Conservation (phyloP, 2,329 filamentous ascomycete genomes). For the Aspergillus sp. region DNA sequence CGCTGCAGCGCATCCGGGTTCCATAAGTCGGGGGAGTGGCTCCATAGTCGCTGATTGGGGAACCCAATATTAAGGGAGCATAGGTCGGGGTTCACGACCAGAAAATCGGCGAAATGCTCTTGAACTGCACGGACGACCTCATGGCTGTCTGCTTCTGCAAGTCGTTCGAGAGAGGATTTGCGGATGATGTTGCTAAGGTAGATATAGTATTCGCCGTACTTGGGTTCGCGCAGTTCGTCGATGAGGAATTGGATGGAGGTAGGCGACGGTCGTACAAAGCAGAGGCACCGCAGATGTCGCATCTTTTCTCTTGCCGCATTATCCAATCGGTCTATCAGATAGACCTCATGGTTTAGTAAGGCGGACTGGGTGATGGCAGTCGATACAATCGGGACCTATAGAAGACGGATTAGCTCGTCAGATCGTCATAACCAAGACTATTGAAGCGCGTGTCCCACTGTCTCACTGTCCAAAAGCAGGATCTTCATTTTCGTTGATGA, state of each 20-base stretch:
- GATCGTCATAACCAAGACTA: background rate
- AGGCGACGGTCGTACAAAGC: conserved; percentile 86
- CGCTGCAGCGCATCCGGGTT: conserved; percentile 84
- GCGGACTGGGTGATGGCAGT: conserved; percentile 94
- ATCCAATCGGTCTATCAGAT: conserved; percentile 93
- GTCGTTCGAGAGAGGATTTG: conserved; percentile 88
- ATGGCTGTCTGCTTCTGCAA: conserved; percentile 95
- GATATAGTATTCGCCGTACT: conserved; percentile 95
- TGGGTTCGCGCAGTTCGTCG: conserved; percentile 92
- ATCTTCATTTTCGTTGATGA: conserved; percentile 96
- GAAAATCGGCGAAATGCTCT: conserved; percentile 94
- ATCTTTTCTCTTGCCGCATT: conserved; percentile 92
- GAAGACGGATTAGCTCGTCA: conserved; percentile 18
- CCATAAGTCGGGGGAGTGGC: conserved; percentile 79
- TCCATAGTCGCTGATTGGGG: conserved; percentile 77
- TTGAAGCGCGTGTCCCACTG: conserved; percentile 56
- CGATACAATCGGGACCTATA: conserved; percentile 80
- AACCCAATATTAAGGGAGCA: conserved; percentile 75
- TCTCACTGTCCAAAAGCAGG: conserved; percentile 87
- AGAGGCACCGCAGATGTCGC: conserved; percentile 91
- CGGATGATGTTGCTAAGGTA: conserved; percentile 98
- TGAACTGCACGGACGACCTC: conserved; percentile 93
- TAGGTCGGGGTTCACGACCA: conserved; percentile 91
- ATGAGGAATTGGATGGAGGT: conserved; percentile 92
- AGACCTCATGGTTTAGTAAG: conserved; percentile 93